Evolutionary conservation across 345 rosid genomes (phyloP).

Genomic region (Lenwebbia sp.): DNA sequence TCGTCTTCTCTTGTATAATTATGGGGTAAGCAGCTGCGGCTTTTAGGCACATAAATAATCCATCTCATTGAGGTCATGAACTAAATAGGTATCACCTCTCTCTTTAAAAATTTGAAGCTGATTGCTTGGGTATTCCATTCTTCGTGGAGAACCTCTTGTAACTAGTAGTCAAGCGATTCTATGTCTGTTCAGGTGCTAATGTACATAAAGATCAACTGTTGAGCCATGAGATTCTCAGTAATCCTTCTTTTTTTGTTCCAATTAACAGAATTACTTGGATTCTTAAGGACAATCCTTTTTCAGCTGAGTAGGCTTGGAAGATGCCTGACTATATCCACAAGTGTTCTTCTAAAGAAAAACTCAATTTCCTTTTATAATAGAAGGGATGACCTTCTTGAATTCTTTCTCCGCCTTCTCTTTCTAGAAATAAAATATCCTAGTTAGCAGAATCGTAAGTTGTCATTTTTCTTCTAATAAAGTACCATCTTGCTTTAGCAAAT

Average conservation of each 20-base stretch:
- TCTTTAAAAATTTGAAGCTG: neutral
- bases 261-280: neutral
- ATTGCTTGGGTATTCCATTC: neutral
- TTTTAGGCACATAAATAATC: neutral
- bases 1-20: conserved; percentile 36
- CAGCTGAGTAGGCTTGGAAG: neutral
- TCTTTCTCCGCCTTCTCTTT: neutral
- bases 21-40: conserved; percentile 48
- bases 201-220: neutral
- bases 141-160: neutral
- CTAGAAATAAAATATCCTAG: neutral
- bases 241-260: neutral
- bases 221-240: neutral
- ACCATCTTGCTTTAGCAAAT: neutral
- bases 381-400: neutral
- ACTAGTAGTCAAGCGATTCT: neutral
- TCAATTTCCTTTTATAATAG: neutral
- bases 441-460: neutral
- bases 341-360: neutral
- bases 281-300: neutral
- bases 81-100: neutral
- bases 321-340: neutral
- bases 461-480: neutral
- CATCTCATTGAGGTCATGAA: neutral
- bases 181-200: neutral